Conservation (phyloP, 768 basidiomycete genomes). For the Candolleomyces aberdarensis region DNA sequence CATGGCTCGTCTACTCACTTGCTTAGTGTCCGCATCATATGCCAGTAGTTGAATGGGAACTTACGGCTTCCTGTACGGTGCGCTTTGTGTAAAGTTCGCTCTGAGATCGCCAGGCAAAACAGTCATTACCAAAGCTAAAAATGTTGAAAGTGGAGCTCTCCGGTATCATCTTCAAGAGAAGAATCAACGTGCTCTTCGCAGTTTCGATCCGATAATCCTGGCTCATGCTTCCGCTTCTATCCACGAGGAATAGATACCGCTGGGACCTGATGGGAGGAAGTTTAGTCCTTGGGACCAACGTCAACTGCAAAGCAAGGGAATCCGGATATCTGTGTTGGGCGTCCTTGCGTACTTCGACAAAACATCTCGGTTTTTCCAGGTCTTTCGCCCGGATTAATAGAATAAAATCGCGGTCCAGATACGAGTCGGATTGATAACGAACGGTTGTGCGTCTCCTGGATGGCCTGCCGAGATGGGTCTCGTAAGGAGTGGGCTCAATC, state of each 20-base stretch:
- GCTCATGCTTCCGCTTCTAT: slow-evolving; percentile 56
- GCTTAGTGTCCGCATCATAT: too few species aligned
- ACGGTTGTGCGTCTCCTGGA: slow-evolving; percentile 41
- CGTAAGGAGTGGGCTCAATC: slow-evolving; percentile 31
- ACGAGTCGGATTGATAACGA: slow-evolving; percentile 35
- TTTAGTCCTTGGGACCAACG: slow-evolving; percentile 49
- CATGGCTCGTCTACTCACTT: slow-evolving; percentile 32
- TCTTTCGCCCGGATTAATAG: slow-evolving; percentile 45
- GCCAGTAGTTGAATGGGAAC: slow-evolving; percentile 11
- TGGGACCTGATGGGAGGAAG: slow-evolving; percentile 40
- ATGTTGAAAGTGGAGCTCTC: slow-evolving; percentile 50
- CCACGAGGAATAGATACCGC: slow-evolving; percentile 61
- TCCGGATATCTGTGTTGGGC: slow-evolving; percentile 12
- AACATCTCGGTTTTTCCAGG: slow-evolving; percentile 53
- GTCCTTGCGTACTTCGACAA: slow-evolving; percentile 42
- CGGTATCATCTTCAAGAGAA: slow-evolving; percentile 51
- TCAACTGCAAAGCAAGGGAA: slow-evolving; percentile 50
- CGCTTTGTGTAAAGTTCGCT: slow-evolving; percentile 31
- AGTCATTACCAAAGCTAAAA: slow-evolving; percentile 43
- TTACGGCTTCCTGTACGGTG: slow-evolving; percentile 35
- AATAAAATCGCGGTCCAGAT: slow-evolving; percentile 49
- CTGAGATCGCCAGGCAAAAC: slow-evolving; percentile 29
- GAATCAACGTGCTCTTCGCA: slow-evolving; percentile 43
- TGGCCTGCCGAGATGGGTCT: slow-evolving; percentile 26
- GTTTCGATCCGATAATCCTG: slow-evolving; percentile 33